phyloP scores from a whole-genome alignment of 441 rosid genomes.

The Macaranga tanarius region DNA sequence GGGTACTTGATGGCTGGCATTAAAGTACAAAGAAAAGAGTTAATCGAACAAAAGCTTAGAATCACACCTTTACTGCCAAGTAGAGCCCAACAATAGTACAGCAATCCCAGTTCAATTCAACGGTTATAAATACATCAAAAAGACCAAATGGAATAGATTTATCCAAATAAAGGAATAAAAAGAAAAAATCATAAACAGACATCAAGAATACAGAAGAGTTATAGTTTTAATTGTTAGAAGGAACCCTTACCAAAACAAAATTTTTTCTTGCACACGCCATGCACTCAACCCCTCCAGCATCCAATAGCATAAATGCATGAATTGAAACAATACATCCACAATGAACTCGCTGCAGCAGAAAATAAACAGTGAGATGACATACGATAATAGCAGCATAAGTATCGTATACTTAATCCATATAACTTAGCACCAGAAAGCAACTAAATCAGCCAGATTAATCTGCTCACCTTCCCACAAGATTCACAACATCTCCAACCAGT shows the following conservation, averaged over 20 bases:
- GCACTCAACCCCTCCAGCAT: slow-evolving; percentile 96
- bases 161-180: slow-evolving; percentile 3
- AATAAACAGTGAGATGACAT: slow-evolving; percentile 25
- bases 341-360: slow-evolving; percentile 69
- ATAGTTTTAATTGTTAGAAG: slow-evolving; percentile 9
- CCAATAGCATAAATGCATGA: slow-evolving; percentile 59
- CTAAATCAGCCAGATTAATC: slow-evolving; percentile 20
- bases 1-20: slow-evolving; percentile 59
- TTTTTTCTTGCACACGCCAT: slow-evolving; percentile 68
- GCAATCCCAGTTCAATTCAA: not conserved
- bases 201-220: not conserved
- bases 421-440: slow-evolving; percentile 13
- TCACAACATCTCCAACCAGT: slow-evolving; percentile 94
- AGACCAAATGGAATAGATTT: not conserved
- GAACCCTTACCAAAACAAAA: slow-evolving; percentile 52
- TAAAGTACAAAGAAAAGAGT: slow-evolving; percentile 19
- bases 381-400: slow-evolving; percentile 14
- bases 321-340: slow-evolving; percentile 94
- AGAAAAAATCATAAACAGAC: not conserved
- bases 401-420: slow-evolving; percentile 11
- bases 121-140: not conserved
- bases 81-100: not conserved
- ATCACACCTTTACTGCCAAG: not conserved
- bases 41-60: slow-evolving; percentile 2
- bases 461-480: slow-evolving; percentile 84